Evolutionary conservation across 805 yeast genomes (phyloP), one percentile per base, ranked within the genome.

Genomic region (Brettanomyces custersianus): DNA sequence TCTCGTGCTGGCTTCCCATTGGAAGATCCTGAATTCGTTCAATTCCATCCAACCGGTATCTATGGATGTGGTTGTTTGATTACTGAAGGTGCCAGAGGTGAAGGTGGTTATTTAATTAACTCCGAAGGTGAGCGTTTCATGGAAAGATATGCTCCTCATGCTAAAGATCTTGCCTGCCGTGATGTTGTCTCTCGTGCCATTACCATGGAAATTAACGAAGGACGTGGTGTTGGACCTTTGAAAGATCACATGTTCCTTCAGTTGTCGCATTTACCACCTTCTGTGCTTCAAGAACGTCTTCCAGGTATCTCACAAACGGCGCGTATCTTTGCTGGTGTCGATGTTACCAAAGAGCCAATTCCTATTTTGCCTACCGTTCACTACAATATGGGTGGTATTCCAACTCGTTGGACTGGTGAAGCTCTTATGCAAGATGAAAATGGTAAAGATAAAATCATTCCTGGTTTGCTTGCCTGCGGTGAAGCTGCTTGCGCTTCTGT

Each of bases 221-320:
- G 97, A 54, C 84, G 98, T 68, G 98, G 98, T 77, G 97, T 90
- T 42, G 98, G 98, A 54, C 87, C 94, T 53, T 73, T 74, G 54
- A 84, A 83, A 67, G 98, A 90, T 65, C 98, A 92, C 74, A 83
- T 92, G 77, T 80, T 59, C 72, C 74, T 90, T 61, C 98, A 90
- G 71, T 75, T 90, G 61, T 79, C 88, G 40, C 98, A 90, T 61
- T 70, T 90, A 56, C 98, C 98, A 36, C 81, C 96, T 30, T 66
- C 80, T 38, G 96, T 90, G 32, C 71, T 90, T 57, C 74, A 85
- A 60, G 96, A 88, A 71, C 82, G 98, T 72, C 74, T 90, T 55
- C 98, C 98, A 51, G 98, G 98, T 80, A 90, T 90, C 53, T 90
- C 97, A 46, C 96, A 90, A 70, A 90, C 98, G 41, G 97, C 98